Conservation (phyloP, 169 alveolate species). For the Condylostoma magnum region DNA sequence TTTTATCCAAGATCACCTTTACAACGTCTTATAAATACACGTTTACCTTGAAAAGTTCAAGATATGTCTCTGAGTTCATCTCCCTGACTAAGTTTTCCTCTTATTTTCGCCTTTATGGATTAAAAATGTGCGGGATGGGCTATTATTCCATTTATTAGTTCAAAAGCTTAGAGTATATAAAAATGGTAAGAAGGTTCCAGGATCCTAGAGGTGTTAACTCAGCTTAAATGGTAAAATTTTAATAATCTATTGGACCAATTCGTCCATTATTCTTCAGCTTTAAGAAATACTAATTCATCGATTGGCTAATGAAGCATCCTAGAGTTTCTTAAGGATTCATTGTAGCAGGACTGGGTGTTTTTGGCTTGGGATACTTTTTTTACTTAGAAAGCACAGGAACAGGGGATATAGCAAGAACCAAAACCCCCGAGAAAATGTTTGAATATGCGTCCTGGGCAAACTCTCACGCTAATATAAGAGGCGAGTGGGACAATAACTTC, state of each 20-base stretch:
- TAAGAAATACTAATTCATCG: not conserved
- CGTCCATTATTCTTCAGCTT: not conserved
- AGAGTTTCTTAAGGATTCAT: not conserved
- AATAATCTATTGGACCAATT: conserved; percentile 3
- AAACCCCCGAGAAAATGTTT: conserved; percentile 1
- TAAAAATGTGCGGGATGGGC: conserved; percentile 11
- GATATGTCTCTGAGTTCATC: conserved; percentile 44
- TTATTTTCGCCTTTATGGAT: not conserved
- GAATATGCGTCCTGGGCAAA: conserved; percentile 1
- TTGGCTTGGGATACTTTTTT: not conserved
- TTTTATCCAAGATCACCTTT: conserved; percentile 50
- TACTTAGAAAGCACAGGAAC: not conserved
- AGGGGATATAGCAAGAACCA: not conserved
- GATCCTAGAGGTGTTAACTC: conserved; percentile 20
- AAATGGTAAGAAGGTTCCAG: conserved; percentile 23
- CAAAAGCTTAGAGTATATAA: too few species aligned
- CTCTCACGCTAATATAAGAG: conserved; percentile 3
- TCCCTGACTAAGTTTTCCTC: not conserved
- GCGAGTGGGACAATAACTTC: conserved; percentile 32
- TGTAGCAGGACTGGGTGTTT: not conserved
- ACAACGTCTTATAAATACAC: conserved; percentile 55
- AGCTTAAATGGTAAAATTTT: not conserved
- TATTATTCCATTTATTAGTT: too few species aligned
- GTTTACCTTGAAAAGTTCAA: conserved; percentile 44
- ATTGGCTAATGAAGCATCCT: not conserved